phyloP scores from a whole-genome alignment of 2,329 filamentous ascomycete species.

The Paecilomyces sp. region DNA sequence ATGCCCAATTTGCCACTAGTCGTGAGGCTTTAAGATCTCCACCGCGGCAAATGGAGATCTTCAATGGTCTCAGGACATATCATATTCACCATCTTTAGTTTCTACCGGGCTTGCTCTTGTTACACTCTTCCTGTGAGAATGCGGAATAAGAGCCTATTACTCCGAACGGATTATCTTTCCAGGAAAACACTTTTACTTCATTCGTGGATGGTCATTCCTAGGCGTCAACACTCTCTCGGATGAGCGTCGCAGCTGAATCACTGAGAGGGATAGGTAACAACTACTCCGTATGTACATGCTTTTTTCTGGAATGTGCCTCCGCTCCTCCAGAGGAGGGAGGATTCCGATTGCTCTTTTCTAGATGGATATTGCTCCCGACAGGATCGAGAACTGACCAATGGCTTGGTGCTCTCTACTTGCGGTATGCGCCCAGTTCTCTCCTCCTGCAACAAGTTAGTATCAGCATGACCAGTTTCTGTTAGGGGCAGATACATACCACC shows the following conservation, averaged over 20 bases:
- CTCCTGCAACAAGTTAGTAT: constrained; percentile 15
- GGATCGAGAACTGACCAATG: neutral
- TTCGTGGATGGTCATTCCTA: neutral
- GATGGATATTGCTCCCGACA: neutral
- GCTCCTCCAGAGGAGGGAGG: neutral
- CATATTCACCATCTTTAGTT: neutral
- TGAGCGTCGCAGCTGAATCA: neutral
- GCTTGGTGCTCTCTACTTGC: constrained; percentile 9
- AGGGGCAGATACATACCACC: constrained; percentile 56
- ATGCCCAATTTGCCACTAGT: neutral
- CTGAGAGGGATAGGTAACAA: neutral
- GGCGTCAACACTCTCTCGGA: neutral
- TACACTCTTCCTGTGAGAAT: neutral
- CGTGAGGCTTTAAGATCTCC: neutral
- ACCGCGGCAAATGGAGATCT: neutral
- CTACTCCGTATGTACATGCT: neutral
- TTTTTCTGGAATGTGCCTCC: neutral
- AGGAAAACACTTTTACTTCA: neutral
- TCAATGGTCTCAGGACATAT: neutral
- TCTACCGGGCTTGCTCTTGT: neutral
- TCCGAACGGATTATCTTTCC: neutral
- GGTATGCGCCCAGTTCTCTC: constrained; percentile 22
- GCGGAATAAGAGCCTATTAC: neutral
- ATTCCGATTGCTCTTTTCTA: neutral
- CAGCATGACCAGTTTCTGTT: neutral